Evolutionary conservation across 441 rosid species (phyloP).

Genomic region (Pelargonium cotyledonis): DNA sequence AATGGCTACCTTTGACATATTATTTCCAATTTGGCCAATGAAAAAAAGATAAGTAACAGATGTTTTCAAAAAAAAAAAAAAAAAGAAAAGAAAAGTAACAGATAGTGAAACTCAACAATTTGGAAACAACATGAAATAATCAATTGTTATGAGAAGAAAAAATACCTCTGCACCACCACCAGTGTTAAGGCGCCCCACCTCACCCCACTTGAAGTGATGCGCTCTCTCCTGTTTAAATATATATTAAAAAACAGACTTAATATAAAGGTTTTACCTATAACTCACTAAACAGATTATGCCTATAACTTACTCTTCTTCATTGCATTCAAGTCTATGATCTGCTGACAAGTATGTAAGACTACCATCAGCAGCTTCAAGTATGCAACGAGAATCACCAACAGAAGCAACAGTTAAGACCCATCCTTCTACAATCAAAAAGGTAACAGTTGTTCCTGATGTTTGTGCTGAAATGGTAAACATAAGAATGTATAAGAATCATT

Average conservation of each 20-base stretch:
- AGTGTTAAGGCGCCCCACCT: constrained; percentile 90
- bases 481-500: not conserved
- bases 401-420: constrained; percentile 93
- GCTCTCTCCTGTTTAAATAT: constrained; percentile 60
- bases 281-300: constrained; percentile 14
- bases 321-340: constrained; percentile 93
- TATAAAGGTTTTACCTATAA: constrained; percentile 12
- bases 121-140: constrained; percentile 10
- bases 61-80: no score
- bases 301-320: constrained; percentile 77
- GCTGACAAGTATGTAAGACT: constrained; percentile 78
- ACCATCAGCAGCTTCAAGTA: constrained; percentile 94
- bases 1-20: not conserved
- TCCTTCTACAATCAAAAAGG: constrained; percentile 87
- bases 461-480: constrained; percentile 46
- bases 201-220: constrained; percentile 97
- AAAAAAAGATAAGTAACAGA: no score
- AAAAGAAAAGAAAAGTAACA: no score
- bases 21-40: not conserved
- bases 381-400: constrained; percentile 96
- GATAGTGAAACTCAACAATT: not conserved
- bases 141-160: constrained; percentile 15
- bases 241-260: not conserved
- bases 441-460: constrained; percentile 91
- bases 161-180: constrained; percentile 97